Conservation (phyloP, 495 filamentous ascomycete species). For the Xylaria telfairii region DNA sequence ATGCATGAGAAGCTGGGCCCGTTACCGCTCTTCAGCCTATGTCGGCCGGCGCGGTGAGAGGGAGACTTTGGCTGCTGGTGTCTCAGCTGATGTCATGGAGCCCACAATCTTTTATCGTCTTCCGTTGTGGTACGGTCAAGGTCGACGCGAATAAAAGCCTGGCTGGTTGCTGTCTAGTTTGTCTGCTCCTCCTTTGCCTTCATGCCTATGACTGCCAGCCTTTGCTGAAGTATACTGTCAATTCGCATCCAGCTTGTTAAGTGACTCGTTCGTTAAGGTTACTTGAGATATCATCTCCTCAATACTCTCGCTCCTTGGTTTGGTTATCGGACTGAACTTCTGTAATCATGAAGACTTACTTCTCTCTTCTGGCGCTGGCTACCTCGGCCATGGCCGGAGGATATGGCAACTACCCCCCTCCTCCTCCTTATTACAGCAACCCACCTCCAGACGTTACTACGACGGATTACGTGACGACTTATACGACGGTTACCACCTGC, state of each 20-base stretch:
- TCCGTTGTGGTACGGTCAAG: background rate
- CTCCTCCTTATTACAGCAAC: constrained; percentile 29
- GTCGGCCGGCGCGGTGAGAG: constrained; percentile 7
- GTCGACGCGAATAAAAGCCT: constrained; percentile 17
- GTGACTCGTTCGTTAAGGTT: constrained; percentile 58
- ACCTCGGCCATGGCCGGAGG: constrained; percentile 44
- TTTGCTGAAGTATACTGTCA: background rate
- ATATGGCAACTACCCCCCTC: background rate
- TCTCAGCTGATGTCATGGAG: constrained; percentile 12
- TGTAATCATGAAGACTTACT: constrained; percentile 49
- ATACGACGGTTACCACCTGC: constrained; percentile 42
- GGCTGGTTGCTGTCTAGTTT: background rate
- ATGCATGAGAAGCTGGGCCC: constrained; percentile 8
- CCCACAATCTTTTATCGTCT: background rate
- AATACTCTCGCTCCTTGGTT: constrained; percentile 24
- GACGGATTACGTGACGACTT: constrained; percentile 37
- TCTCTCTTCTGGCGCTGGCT: constrained; percentile 49
- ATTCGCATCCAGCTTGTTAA: constrained; percentile 23
- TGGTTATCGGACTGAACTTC: constrained; percentile 31
- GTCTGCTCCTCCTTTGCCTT: background rate
- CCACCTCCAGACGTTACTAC: constrained; percentile 28
- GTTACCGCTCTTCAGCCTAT: constrained; percentile 5
- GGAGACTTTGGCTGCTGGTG: background rate
- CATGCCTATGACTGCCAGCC: constrained; percentile 1
- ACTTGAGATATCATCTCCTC: constrained; percentile 42